These are phyloP conservation scores for Rhinocladiella similis DNA, from an alignment of 2,329 filamentous ascomycete species.

Conservation along the genomic window DNA sequence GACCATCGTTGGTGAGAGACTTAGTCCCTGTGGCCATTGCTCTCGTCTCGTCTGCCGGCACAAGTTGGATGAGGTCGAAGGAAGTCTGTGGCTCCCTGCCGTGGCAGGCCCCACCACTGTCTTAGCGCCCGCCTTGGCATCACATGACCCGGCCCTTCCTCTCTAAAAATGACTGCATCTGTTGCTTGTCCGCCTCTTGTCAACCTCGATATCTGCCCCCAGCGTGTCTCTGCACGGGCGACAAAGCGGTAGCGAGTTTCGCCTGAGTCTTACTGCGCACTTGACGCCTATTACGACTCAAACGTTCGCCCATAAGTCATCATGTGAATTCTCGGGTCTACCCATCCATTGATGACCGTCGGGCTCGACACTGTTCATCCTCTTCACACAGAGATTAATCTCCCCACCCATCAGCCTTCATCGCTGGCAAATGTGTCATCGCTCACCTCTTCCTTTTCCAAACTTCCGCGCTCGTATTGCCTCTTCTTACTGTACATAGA, in stretches of 20 bases:
- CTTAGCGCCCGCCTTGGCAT: conserved; percentile 25
- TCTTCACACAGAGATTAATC: background rate
- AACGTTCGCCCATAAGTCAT: background rate
- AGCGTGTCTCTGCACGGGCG: background rate
- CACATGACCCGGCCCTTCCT: conserved; percentile 17
- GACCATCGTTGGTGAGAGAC: too few relatives aligned
- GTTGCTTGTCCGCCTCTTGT: background rate
- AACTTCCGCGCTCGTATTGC: background rate
- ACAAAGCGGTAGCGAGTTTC: background rate
- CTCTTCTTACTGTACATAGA: background rate
- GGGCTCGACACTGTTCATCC: background rate
- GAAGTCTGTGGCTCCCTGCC: background rate
- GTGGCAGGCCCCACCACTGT: background rate
- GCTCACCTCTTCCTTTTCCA: background rate
- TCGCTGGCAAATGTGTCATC: background rate
- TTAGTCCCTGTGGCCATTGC: too few relatives aligned
- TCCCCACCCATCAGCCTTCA: background rate
- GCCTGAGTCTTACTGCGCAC: too few relatives aligned
- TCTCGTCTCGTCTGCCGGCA: background rate
- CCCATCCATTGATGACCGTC: background rate
- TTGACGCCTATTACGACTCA: too few relatives aligned
- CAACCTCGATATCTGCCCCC: background rate
- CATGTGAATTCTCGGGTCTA: background rate
- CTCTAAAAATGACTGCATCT: conserved; percentile 25
- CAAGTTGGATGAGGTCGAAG: background rate